Evolutionary conservation across 2,329 filamentous ascomycete genomes (phyloP).

Genomic region (Coleophoma eucalyptorum): DNA sequence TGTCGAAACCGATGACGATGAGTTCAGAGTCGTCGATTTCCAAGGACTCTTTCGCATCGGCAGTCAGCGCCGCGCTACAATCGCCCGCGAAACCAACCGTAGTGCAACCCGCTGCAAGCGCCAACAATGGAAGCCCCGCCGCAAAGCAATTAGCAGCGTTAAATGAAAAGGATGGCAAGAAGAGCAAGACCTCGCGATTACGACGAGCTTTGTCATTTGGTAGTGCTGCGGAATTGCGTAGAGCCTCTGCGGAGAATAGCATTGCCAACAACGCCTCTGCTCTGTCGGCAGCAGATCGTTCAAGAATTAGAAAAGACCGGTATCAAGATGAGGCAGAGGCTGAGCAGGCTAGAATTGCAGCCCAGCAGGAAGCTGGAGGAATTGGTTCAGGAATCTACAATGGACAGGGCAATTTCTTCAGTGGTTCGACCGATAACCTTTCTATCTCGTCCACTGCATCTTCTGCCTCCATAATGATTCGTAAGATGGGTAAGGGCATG

Average conservation of each 20-base stretch:
- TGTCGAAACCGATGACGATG: slow-evolving; percentile 69
- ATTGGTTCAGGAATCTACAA: slow-evolving; percentile 93
- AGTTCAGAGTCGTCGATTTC: slow-evolving; percentile 44
- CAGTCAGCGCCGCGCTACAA: slow-evolving; percentile 28
- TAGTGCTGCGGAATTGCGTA: slow-evolving; percentile 85
- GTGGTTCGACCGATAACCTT: slow-evolving; percentile 89
- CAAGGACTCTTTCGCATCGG: slow-evolving; percentile 35
- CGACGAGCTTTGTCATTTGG: slow-evolving; percentile 95
- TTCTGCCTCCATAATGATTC: slow-evolving; percentile 87
- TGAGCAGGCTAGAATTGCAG: slow-evolving; percentile 87
- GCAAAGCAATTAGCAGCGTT: slow-evolving; percentile 84
- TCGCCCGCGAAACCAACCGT: slow-evolving; percentile 23
- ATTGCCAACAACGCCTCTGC: slow-evolving; percentile 24
- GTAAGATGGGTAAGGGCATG: slow-evolving; percentile 99
- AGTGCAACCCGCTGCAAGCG: slow-evolving; percentile 26
- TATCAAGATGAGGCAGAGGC: slow-evolving; percentile 65
- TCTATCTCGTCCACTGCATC: slow-evolving; percentile 88
- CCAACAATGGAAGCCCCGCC: slow-evolving; percentile 51
- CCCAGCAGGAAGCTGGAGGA: slow-evolving; percentile 87
- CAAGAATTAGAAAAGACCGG: slow-evolving; percentile 63
- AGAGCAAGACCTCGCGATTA: slow-evolving; percentile 82
- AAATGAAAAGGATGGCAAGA: slow-evolving; percentile 74
- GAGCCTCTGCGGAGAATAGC: slow-evolving; percentile 64
- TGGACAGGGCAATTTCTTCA: slow-evolving; percentile 77
- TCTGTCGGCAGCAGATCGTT: slow-evolving; percentile 33